Conservation (phyloP, 257 asterid species). For the Nemophila menziesii region DNA sequence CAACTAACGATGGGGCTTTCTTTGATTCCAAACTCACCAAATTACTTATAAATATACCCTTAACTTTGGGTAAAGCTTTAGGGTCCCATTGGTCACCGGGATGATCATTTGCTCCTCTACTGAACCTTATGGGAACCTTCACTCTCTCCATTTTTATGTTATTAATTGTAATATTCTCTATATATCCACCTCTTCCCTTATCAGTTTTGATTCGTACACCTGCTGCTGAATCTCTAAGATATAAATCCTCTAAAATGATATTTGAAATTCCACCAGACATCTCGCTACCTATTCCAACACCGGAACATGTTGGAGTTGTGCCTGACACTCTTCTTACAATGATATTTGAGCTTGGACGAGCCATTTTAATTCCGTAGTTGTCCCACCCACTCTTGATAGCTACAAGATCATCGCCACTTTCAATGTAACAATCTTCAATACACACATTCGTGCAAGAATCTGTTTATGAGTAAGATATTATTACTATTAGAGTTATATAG, state of each 20-base stretch:
- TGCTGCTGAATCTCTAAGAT: conserved; percentile 70
- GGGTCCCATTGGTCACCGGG: conserved; percentile 80
- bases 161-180: conserved; percentile 47
- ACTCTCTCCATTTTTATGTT: conserved; percentile 69
- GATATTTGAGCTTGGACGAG: conserved; percentile 70
- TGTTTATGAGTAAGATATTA: too few species aligned
- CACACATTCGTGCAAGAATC: conserved; percentile 83
- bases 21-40: conserved; percentile 45
- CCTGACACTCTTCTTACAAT: conserved; percentile 76
- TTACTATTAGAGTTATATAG: too few species aligned
- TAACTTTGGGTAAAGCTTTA: conserved; percentile 54
- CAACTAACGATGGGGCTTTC: conserved; percentile 51
- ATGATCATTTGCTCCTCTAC: conserved; percentile 88
- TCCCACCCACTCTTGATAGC: conserved; percentile 99
- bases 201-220: conserved; percentile 85
- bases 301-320: conserved; percentile 95
- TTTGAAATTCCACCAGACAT: conserved; percentile 92
- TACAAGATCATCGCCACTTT: conserved; percentile 91
- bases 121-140: conserved; percentile 73
- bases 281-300: conserved; percentile 91
- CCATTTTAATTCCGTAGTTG: conserved; percentile 60
- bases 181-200: conserved; percentile 80
- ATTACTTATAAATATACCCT: conserved; percentile 54
- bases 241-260: conserved; percentile 51
- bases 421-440: conserved; percentile 85